A percentile compares a stretch with the other conserved stretches of the same genome.
phyloP scores from a whole-genome alignment of 306 rosid genomes.

The Cicer pinnatifidum region DNA sequence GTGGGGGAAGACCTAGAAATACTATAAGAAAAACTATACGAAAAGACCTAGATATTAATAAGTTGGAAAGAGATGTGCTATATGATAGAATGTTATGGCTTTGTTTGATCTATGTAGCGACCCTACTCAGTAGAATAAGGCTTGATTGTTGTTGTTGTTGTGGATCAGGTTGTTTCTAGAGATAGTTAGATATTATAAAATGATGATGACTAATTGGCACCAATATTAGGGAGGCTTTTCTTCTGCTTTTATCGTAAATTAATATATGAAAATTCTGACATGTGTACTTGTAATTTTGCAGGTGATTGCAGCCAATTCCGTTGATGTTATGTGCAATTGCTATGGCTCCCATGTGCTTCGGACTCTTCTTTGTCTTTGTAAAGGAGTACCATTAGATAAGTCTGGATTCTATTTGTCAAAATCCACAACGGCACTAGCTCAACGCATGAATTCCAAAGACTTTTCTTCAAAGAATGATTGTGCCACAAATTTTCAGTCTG shows the following conservation, averaged over 20 bases:
- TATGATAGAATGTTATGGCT: too few relatives aligned
- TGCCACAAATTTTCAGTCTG: conserved; percentile 45
- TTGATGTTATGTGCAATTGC: conserved; percentile 78
- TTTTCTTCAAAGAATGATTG: conserved; percentile 49
- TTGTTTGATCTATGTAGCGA: too few relatives aligned
- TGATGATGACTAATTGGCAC: neutral
- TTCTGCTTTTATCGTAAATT: neutral
- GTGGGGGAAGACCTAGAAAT: too few relatives aligned
- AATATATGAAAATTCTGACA: neutral
- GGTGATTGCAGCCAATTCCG: conserved; percentile 66
- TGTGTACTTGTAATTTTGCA: conserved; percentile 46
- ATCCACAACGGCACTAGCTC: conserved; percentile 63
- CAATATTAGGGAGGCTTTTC: neutral
- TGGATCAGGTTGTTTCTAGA: neutral
- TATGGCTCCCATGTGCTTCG: conserved; percentile 91
- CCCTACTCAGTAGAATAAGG: too few relatives aligned
- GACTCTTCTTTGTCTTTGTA: conserved; percentile 79
- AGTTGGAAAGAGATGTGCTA: too few relatives aligned
- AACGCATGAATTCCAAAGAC: conserved; percentile 66
- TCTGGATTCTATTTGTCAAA: conserved; percentile 58
- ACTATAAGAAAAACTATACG: too few relatives aligned
- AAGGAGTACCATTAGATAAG: conserved; percentile 67
- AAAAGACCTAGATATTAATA: too few relatives aligned
- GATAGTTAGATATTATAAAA: conserved; percentile 8
- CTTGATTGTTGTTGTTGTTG: too few relatives aligned